Evolutionary conservation across 23 red algal genomes (phyloP), one percentile per base, ranked within the genome.

Genomic region (Porphyridium purpureum): DNA sequence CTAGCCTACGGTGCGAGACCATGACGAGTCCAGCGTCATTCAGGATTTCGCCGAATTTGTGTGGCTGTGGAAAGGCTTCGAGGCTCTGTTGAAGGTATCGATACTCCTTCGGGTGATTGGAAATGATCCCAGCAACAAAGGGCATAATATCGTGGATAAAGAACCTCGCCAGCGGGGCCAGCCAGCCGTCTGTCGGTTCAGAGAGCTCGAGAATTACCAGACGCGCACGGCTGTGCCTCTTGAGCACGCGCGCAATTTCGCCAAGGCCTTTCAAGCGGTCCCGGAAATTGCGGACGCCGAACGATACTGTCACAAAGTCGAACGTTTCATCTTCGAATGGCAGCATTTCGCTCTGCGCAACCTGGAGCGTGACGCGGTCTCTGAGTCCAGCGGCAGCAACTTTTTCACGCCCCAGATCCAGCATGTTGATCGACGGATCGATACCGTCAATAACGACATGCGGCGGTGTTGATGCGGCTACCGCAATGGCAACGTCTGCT

Each of bases 201-300:
- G 50, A 53, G 0, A 79, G 25, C 59, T 94, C 88, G 17, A 94
- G 33, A 21, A 94, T 64, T 11, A 66, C 64, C 31, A 83, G 65
- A 23, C 29, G 58, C 29, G 54, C 69, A 19, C 25, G 20, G 21
- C 21, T 35, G 4, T 5, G 22, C 24, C 34, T 73, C 4, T 17
- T 49, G 14, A 94, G 72, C 14, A 94, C 78, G 0, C 88, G 59
- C 2, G 21, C 46, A 32, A 94, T 78, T 40, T 94, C 88, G 7
- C 14, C 3, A 7, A 94, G 59, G 0, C 70, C 88, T 31, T 64
- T 38, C 42, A 22, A n/a, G 7, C 71, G 72, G 33, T 85, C n/a
- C 3, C 27, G 33, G 61, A 94, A 94, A 51, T 94, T 94, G 31
- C 88, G 77, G 19, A 94, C 88, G 9, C 88, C 88, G 62, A 94